A percentile compares a stretch with the other conserved stretches of the same genome.
Evolutionary conservation across 345 rosid species (phyloP).

Genomic region (Noccaea caerulescens): DNA sequence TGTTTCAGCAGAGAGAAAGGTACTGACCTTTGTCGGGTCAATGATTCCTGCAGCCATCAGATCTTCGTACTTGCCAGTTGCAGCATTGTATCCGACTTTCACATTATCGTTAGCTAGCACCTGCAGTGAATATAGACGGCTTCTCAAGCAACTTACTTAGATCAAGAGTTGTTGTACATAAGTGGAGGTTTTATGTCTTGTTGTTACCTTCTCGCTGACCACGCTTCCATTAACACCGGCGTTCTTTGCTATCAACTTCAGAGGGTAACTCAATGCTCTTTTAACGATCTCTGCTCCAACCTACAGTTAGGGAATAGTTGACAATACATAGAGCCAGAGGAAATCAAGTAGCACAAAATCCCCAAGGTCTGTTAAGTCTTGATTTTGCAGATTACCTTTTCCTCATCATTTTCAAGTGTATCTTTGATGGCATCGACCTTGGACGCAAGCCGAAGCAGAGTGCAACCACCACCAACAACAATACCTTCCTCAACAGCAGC

Average conservation of each 20-base stretch:
- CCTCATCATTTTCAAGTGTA: constrained; percentile 77
- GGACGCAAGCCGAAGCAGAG: constrained; percentile 63
- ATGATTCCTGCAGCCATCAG: constrained; percentile 93
- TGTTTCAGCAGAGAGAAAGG: background rate
- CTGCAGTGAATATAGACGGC: constrained; percentile 45
- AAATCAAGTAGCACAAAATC: background rate
- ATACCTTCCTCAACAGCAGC: constrained; percentile 84
- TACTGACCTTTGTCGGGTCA: constrained; percentile 85
- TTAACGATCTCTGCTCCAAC: constrained; percentile 90
- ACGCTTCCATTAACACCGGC: constrained; percentile 95
- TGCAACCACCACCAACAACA: constrained; percentile 89
- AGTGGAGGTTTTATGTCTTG: constrained; percentile 40
- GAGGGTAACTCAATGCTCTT: constrained; percentile 83
- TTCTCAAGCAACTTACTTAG: background rate
- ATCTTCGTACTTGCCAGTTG: constrained; percentile 92
- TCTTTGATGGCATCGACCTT: constrained; percentile 75
- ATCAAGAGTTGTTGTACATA: background rate
- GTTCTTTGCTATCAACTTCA: constrained; percentile 85
- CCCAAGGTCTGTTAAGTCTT: background rate
- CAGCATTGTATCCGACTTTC: constrained; percentile 83
- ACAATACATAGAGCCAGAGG: background rate
- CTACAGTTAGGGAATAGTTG: constrained; percentile 41
- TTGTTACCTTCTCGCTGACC: constrained; percentile 80
- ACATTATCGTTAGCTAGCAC: constrained; percentile 73
- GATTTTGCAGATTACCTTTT: constrained; percentile 54